A percentile compares a stretch with the other conserved stretches of the same genome.
These are phyloP conservation scores for Annona cherimola DNA, from an alignment of 164 flowering plant genomes.

Conservation along the genomic window DNA sequence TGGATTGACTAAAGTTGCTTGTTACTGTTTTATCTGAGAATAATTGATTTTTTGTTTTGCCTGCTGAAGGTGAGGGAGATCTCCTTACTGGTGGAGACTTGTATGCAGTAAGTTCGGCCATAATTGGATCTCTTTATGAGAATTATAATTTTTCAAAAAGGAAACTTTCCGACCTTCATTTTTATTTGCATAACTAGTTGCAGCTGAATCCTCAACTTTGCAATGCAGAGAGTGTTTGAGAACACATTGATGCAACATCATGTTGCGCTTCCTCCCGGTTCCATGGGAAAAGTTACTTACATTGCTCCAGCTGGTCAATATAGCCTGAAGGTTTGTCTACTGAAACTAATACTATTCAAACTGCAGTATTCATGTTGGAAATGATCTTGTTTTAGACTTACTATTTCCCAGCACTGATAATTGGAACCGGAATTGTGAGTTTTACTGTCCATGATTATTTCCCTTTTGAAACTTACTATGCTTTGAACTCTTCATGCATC, in stretches of 20 bases:
- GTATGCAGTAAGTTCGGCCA: conserved; percentile 72
- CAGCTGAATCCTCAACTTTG: background rate
- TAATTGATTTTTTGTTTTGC: conserved; percentile 2
- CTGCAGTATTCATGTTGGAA: background rate
- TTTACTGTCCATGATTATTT: background rate
- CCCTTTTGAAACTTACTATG: background rate
- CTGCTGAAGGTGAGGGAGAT: conserved; percentile 83
- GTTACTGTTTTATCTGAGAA: background rate
- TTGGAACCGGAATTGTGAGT: background rate
- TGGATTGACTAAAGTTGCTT: background rate
- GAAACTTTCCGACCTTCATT: background rate
- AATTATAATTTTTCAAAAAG: background rate
- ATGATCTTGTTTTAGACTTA: background rate
- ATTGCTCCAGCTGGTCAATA: conserved; percentile 94
- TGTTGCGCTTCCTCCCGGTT: conserved; percentile 92
- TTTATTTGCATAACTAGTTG: background rate
- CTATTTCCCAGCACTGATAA: background rate
- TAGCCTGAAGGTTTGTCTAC: conserved; percentile 57
- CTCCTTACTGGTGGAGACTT: conserved; percentile 93
- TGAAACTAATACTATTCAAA: background rate
- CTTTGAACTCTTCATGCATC: conserved; percentile 4
- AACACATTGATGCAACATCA: conserved; percentile 91
- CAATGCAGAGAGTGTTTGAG: conserved; percentile 84
- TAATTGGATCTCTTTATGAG: background rate
- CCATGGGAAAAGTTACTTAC: conserved; percentile 94